Evolutionary conservation across 306 rosid species (phyloP), one percentile per base, ranked within the genome.

Genomic region (Medicago ruthenica): DNA sequence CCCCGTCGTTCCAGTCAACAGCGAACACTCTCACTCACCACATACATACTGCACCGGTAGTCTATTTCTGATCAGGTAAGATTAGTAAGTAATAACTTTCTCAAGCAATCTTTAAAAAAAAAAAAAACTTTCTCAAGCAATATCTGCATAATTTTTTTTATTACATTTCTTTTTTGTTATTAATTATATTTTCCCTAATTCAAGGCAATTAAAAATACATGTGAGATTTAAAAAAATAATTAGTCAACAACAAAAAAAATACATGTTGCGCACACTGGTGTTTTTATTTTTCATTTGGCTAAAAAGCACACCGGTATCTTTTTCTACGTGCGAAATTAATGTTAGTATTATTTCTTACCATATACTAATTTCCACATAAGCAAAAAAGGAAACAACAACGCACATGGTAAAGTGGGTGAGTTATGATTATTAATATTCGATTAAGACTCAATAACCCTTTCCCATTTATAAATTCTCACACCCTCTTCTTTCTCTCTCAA

Each of bases 401-500:
- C 85, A 66, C 82, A 60, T 83, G 80, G 80, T 24, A 70, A 42
- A 20, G 45, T 78, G 34, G 81, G 88, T 75, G 53, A 27, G 78
- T 40, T 67, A 36, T 64, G 70, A 76, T 76, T 54, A 44, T 6
- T 21, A 22, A 60, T 60, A 36, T 2, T 31, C 3, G 39, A 66
- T 11, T 40, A 45, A 67, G 24, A 44, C 58, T 44, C 20, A 22
- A 41, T 21, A 70, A 66, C 51, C 75, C 18, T 20, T 66, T 84
- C 69, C 64, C 75, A 71, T 76, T 83, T 80, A 73, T 77, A 80
- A 16, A 42, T 37, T 20, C 59, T 36, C 67, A 8, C 27, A 10
- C 9, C 3, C 47, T 61, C 44, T 12, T 20, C 58, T 31, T 14
- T 20, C 78, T 41, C 17, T 14, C 11, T 15, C 61, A 61, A 31